A percentile compares a stretch with the other conserved stretches of the same genome.
phyloP scores from a whole-genome alignment of 2,329 filamentous ascomycete genomes.

The Penicillium palitans region DNA sequence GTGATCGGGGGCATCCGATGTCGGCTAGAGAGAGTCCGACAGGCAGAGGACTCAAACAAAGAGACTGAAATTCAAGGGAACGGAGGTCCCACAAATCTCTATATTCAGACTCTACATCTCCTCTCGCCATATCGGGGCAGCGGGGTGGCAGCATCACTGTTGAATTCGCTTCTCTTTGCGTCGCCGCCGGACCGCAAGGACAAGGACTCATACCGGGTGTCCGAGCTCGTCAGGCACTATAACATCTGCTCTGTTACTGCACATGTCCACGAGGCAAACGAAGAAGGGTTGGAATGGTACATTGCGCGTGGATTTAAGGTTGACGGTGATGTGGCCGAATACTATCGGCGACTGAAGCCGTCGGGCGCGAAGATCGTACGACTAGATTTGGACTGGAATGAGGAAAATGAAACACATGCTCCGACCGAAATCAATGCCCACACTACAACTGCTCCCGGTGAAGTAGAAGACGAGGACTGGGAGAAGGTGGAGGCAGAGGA shows the following conservation, averaged over 20 bases:
- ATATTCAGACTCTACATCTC: slow-evolving; percentile 62
- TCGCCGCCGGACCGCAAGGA: slow-evolving; percentile 9
- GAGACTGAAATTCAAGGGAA: slow-evolving; percentile 2
- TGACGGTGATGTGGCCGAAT: slow-evolving; percentile 54
- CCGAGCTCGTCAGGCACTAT: slow-evolving; percentile 49
- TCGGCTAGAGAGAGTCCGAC: slow-evolving; percentile 42
- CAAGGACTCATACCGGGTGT: slow-evolving; percentile 25
- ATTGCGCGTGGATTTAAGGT: slow-evolving; percentile 56
- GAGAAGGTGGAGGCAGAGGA: slow-evolving; percentile 44
- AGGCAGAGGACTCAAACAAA: slow-evolving; percentile 11
- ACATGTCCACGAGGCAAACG: slow-evolving; percentile 65
- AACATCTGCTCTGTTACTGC: slow-evolving; percentile 56
- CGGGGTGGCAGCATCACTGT: slow-evolving; percentile 58
- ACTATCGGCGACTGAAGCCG: slow-evolving; percentile 61
- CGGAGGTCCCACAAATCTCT: slow-evolving; percentile 48
- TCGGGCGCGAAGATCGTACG: slow-evolving; percentile 55
- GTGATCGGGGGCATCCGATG: slow-evolving; percentile 53
- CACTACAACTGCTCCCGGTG: slow-evolving; percentile 4
- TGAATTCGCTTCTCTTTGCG: slow-evolving; percentile 46
- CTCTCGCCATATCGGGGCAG: slow-evolving; percentile 60
- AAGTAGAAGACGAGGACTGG: slow-evolving; percentile 44
- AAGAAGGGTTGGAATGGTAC: slow-evolving; percentile 63
- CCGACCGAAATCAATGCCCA: background rate
- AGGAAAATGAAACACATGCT: slow-evolving; percentile 4
- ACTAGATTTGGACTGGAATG: slow-evolving; percentile 35